Evolutionary conservation across 495 filamentous ascomycete genomes (phyloP).

Genomic region (Aspergillus olivimuriae): DNA sequence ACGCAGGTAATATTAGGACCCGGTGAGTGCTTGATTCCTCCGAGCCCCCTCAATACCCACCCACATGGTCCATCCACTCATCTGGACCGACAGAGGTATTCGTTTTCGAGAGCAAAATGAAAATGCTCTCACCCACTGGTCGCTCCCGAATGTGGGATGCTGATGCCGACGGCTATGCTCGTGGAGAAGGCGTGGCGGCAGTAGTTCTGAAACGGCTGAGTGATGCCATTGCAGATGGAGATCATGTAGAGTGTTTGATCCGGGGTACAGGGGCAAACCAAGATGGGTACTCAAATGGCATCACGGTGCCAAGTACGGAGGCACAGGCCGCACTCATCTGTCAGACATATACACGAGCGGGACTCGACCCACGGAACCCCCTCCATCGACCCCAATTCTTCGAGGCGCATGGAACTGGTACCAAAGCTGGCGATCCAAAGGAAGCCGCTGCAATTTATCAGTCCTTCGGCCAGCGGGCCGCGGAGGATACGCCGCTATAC

Average conservation of each 20-base stretch:
- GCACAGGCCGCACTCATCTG: constrained; percentile 15
- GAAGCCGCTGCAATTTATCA: constrained; percentile 25
- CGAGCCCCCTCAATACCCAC: constrained; percentile 7
- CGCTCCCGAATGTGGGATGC: constrained; percentile 38
- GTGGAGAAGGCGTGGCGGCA: constrained; percentile 45
- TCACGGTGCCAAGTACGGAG: constrained; percentile 22
- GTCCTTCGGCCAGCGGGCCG: neutral
- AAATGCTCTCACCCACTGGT: constrained; percentile 40
- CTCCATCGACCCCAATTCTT: constrained; percentile 11
- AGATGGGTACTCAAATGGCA: constrained; percentile 20
- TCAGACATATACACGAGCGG: constrained; percentile 20
- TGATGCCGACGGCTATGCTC: constrained; percentile 54
- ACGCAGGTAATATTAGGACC: too few relatives aligned
- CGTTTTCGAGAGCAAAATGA: constrained; percentile 25
- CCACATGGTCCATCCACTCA: constrained; percentile 32
- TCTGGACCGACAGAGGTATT: constrained; percentile 21
- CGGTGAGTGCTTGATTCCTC: too few relatives aligned
- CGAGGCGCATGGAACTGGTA: constrained; percentile 38
- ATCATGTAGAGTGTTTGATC: constrained; percentile 27
- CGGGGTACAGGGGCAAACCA: constrained; percentile 22
- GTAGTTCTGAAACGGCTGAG: constrained; percentile 24
- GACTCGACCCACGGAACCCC: constrained; percentile 1
- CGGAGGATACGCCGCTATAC: constrained; percentile 17
- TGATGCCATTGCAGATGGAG: constrained; percentile 23
- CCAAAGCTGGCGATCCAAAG: constrained; percentile 26